Evolutionary conservation across 208 protist species (phyloP), one percentile per base, ranked within the genome.

Genomic region (Trypanosoma boissoni): DNA sequence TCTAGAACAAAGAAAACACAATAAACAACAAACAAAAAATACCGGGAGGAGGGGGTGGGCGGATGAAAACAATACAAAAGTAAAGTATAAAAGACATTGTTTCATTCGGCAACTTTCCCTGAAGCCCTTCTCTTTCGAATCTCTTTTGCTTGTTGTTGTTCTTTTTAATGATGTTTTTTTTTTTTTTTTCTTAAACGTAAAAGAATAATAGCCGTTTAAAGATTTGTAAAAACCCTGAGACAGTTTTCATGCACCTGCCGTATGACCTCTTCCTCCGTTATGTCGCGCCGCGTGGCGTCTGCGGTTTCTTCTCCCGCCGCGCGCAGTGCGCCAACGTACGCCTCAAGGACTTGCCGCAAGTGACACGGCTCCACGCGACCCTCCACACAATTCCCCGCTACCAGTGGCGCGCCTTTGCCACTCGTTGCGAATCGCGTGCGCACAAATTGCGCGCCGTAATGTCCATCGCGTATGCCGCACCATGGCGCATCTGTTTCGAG

Each of bases 401-500:
- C 78, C 54, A 84, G 93, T 2, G 80, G 67, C 42, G 84, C 77
- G 24, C 74, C 80, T 20, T 87, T 80, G 48, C 82, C 76, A 34
- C 72, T 73, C 5, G 78, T 86, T 14, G 36, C 43, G 60, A 88
- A 88, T 16, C 72, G 52, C 1, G 81, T 94, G 9, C 55, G 69
- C n/a, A 97, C 76, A 61, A 83, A 87, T 9, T 58, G 26, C 21
- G 72, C 74, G 44, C 83, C 86, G 61, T 79, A 96, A 77, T 98
- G 90, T 32, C 76, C 89, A n/a, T 59, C 68, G 7, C 94, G 82
- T 5, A 98, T 85, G 68, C 96, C 92, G 64, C 96, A 98, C 86
- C 91, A 98, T n/a, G 94, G 95, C 18, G 92, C 88, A 67, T 98
- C 94, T 0, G 96, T 97, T 64, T 98, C 95, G 8, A 98, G 68